Base-by-base conservation (phyloP, 768 basidiomycete genomes). In the Lactifluus subvellereus region DNA sequence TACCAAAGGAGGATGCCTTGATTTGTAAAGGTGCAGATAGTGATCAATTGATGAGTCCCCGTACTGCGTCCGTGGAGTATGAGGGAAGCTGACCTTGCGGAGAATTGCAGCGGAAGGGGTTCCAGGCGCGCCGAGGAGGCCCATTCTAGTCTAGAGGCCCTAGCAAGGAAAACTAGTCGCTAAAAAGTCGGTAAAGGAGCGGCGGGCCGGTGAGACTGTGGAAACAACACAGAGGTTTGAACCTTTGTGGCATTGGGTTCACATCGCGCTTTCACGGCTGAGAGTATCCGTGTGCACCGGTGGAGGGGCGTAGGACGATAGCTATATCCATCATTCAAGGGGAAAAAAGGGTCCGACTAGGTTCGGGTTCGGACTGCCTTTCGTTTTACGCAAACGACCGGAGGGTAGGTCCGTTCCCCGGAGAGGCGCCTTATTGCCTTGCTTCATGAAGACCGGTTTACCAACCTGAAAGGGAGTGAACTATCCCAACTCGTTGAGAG, bases 121-220 rank as follows among this genome's bases (percentile, higher is more conserved):
- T 53, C 40, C 14, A 40, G 52, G 22, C 59, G 20, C 11, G 11
- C 32, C 27, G 40, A 6, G 1, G 50, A 33, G 20, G 52, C 20
- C 11, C 4, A 14, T 40, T 40, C 40, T 10, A 42, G 10, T 33
- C 42, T 22, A 49, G 62, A 40, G 35, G 2, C 38, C 42, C 61
- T 27, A 35, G 30, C 61, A 56, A 53, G 61, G 50, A 57, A 52
- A 18, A 16, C 18, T 43, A 38, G 38, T 54, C 57, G 62, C 62
- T 53, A 59, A 22, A 59, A 63, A 49, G 62, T 63, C 62, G 62
- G 57, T 13, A n/a, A 30, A 63, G 51, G 35, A 10, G 32, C 22
- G 27, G 42, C 33, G 50, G 43, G n/a, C 56, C 56, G 52, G 57
- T 49, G 30, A 48, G 20, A 59, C 45, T 45, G 37, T 45, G 57